Evolutionary conservation across 176 grass and related monocot species (phyloP).

Genomic region (Ananas comosus): DNA sequence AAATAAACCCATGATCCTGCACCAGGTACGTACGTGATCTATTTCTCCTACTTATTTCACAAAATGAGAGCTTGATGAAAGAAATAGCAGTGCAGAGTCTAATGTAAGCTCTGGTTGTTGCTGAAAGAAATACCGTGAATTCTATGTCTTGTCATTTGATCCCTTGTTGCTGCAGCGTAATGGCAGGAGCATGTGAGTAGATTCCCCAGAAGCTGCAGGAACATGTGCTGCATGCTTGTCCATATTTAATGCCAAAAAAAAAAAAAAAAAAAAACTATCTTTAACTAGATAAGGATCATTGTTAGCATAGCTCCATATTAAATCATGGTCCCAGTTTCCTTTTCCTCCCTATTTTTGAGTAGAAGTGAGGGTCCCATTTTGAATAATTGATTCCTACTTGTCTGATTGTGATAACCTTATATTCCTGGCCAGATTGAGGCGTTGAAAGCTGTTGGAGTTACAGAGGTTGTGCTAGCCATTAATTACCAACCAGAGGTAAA

Average conservation of each 20-base stretch:
- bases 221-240: neutral
- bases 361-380: neutral
- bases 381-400: neutral
- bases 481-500: slow-evolving; percentile 61
- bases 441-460: slow-evolving; percentile 81
- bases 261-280: neutral
- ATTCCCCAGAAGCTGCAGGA: slow-evolving; percentile 2
- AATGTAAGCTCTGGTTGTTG: neutral
- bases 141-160: slow-evolving; percentile 10
- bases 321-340: neutral
- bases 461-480: slow-evolving; percentile 76
- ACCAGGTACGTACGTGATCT: slow-evolving; percentile 54
- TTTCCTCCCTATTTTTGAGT: neutral
- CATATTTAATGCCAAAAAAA: neutral
- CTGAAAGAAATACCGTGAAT: slow-evolving; percentile 5
- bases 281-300: slow-evolving; percentile 9
- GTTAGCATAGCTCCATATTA: neutral
- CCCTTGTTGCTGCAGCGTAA: slow-evolving; percentile 4
- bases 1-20: slow-evolving; percentile 92
- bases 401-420: neutral
- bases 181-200: slow-evolving; percentile 29
- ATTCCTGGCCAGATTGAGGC: slow-evolving; percentile 60
- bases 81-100: neutral
- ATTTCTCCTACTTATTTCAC: neutral
- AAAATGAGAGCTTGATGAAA: neutral